A percentile compares a stretch with the other conserved stretches of the same genome.
Evolutionary conservation across 148 eudicot genomes (phyloP).

Genomic region (Silene latifolia): DNA sequence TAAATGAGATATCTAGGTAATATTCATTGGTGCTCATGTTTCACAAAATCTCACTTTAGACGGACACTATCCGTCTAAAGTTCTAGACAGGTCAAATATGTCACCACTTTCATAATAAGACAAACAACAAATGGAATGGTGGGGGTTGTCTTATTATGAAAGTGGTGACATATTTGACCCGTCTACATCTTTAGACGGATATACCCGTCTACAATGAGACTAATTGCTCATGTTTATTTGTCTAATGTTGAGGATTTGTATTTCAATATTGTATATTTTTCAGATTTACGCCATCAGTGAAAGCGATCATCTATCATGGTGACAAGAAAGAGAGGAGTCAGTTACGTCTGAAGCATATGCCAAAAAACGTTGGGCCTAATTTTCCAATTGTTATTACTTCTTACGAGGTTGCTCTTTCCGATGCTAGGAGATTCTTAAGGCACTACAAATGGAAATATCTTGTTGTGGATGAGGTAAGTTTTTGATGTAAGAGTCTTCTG

Average conservation of each 20-base stretch:
- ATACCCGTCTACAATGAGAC: too few relatives aligned
- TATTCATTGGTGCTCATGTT: neutral
- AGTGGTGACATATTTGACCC: too few relatives aligned
- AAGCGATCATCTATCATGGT: slow-evolving; percentile 86
- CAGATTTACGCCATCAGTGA: slow-evolving; percentile 77
- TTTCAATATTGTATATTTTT: neutral
- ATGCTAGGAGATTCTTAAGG: slow-evolving; percentile 60
- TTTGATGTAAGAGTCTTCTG: neutral
- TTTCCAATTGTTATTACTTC: slow-evolving; percentile 91
- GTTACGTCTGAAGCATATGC: slow-evolving; percentile 71
- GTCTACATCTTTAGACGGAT: too few relatives aligned
- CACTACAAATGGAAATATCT: slow-evolving; percentile 91
- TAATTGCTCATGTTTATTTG: neutral
- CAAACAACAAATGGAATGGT: too few relatives aligned
- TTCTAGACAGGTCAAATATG: too few relatives aligned
- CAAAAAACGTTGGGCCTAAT: slow-evolving; percentile 56
- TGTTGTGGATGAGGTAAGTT: slow-evolving; percentile 86
- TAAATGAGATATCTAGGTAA: slow-evolving; percentile 76
- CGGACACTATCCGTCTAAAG: too few relatives aligned
- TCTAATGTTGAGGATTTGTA: neutral
- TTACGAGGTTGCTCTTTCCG: slow-evolving; percentile 73
- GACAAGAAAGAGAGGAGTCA: slow-evolving; percentile 51
- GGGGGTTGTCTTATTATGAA: too few relatives aligned
- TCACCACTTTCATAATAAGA: too few relatives aligned
- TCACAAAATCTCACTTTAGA: too few relatives aligned